A percentile compares a stretch with the other conserved stretches of the same genome.
Evolutionary conservation across 495 filamentous ascomycete species (phyloP).

Genomic region (Aspergillus cavernicola): DNA sequence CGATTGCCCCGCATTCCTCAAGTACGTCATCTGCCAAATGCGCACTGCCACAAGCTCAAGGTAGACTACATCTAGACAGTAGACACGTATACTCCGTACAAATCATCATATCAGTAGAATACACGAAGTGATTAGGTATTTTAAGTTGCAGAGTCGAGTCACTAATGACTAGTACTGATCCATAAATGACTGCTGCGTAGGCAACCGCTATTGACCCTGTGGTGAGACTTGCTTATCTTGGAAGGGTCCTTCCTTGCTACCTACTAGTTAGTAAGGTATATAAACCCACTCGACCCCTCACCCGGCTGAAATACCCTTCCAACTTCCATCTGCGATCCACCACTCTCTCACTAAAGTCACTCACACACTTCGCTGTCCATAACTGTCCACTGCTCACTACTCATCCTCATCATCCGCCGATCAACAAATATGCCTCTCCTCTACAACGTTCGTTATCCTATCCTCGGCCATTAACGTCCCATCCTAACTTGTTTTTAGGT

Average conservation of each 20-base stretch:
- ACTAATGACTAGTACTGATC: too few relatives aligned
- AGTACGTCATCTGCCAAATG: not conserved
- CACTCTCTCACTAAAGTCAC: not conserved
- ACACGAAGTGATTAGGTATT: too few relatives aligned
- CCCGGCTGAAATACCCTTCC: slow-evolving; percentile 7
- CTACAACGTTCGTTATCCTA: slow-evolving; percentile 55
- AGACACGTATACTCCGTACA: too few relatives aligned
- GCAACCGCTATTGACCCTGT: not conserved
- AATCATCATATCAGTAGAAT: too few relatives aligned
- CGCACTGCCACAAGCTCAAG: not conserved
- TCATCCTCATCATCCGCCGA: slow-evolving; percentile 4
- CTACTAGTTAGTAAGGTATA: too few relatives aligned
- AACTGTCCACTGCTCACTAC: not conserved
- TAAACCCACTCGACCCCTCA: slow-evolving; percentile 8
- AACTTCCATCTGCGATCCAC: slow-evolving; percentile 1
- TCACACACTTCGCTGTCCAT: too few relatives aligned
- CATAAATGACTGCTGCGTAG: too few relatives aligned
- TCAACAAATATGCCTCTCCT: slow-evolving; percentile 60
- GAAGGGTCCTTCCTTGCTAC: too few relatives aligned
- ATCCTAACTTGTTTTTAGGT: slow-evolving; percentile 50
- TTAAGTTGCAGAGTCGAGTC: too few relatives aligned
- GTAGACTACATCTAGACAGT: too few relatives aligned
- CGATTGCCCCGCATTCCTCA: not conserved
- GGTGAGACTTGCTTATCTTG: slow-evolving; percentile 10
- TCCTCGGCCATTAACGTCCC: not conserved